Evolutionary conservation across 1,139 yeast species (phyloP).

Genomic region (Pichia sp.): DNA sequence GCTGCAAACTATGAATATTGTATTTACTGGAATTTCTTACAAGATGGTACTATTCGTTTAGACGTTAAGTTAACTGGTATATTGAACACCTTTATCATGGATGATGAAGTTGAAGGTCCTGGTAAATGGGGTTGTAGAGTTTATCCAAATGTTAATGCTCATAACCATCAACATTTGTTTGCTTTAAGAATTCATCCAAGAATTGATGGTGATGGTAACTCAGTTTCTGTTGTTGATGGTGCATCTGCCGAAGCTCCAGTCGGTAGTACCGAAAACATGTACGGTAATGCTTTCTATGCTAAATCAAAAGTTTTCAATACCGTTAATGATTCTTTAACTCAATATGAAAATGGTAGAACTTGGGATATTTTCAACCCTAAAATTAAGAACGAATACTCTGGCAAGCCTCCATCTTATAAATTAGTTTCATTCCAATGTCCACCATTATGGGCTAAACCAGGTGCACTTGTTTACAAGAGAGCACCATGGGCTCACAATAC

Average conservation of each 20-base stretch:
- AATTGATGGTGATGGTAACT: conserved; percentile 72
- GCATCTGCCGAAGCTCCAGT: conserved; percentile 50
- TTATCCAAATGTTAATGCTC: conserved; percentile 77
- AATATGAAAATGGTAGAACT: conserved; percentile 60
- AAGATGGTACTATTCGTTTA: conserved; percentile 75
- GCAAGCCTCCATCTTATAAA: conserved; percentile 71
- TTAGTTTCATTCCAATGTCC: conserved; percentile 75
- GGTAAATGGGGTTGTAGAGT: conserved; percentile 79
- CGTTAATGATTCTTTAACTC: conserved; percentile 59
- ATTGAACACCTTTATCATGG: conserved; percentile 61
- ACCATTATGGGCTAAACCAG: conserved; percentile 64
- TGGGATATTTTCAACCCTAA: conserved; percentile 78
- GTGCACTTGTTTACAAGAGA: conserved; percentile 70
- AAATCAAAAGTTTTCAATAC: conserved; percentile 61
- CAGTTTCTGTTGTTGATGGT: conserved; percentile 68
- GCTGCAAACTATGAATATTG: conserved; percentile 85
- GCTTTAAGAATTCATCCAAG: conserved; percentile 76
- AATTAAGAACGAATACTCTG: conserved; percentile 59
- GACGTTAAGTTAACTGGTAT: conserved; percentile 79
- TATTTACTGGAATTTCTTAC: conserved; percentile 75
- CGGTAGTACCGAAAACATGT: conserved; percentile 62
- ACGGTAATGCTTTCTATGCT: conserved; percentile 68
- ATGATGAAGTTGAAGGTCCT: conserved; percentile 54
- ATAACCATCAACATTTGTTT: conserved; percentile 80
- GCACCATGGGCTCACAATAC: conserved; percentile 75